Conservation (phyloP, 345 rosid species). For the Hibiscus mutabilis region DNA sequence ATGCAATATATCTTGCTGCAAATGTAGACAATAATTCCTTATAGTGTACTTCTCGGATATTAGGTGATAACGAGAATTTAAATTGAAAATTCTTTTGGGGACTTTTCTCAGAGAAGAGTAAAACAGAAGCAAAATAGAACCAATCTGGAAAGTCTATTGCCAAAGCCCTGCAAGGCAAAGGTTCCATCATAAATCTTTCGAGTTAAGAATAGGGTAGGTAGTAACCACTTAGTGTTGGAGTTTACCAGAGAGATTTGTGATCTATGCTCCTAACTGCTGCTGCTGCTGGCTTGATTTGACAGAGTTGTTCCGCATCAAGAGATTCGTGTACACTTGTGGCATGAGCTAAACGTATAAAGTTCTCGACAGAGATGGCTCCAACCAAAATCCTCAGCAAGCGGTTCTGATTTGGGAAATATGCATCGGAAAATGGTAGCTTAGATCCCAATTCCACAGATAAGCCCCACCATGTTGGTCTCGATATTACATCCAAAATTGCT, state of each 20-base stretch:
- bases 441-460: conserved; percentile 47
- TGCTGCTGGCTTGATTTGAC: conserved; percentile 21
- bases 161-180: conserved; percentile 55
- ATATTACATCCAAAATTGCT: conserved; percentile 40
- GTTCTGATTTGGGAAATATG: conserved; percentile 54
- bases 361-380: conserved; percentile 40
- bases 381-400: conserved; percentile 36
- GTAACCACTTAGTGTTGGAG: background rate
- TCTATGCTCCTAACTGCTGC: conserved; percentile 27
- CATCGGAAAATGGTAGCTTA: conserved; percentile 52
- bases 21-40: conserved; percentile 23
- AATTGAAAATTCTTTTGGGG: conserved; percentile 17
- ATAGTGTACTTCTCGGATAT: conserved; percentile 19
- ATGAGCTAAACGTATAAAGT: conserved; percentile 36
- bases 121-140: conserved; percentile 64
- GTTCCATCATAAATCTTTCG: background rate
- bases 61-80: conserved; percentile 16
- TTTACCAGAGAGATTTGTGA: conserved; percentile 63
- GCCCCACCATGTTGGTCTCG: conserved; percentile 70
- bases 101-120: conserved; percentile 39
- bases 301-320: conserved; percentile 15
- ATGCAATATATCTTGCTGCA: conserved; percentile 67
- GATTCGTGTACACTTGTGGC: conserved; percentile 21
- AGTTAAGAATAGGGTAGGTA: background rate
- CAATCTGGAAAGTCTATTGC: conserved; percentile 75